These are phyloP conservation scores for Elymus sibiricus DNA, from an alignment of 176 grass and related monocot genomes.

Conservation along the genomic window DNA sequence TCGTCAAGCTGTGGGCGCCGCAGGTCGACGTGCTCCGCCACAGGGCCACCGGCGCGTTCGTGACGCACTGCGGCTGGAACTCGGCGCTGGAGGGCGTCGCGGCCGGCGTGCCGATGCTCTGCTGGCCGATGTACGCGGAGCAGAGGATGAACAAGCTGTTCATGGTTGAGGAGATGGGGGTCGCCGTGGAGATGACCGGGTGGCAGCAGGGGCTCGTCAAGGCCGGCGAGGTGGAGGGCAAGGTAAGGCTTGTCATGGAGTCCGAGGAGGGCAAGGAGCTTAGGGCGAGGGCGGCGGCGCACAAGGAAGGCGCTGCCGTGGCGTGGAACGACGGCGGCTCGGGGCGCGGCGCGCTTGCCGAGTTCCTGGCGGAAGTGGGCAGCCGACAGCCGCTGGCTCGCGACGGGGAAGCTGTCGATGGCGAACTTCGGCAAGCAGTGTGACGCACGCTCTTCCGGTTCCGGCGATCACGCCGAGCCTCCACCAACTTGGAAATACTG, in stretches of 20 bases:
- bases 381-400: neutral
- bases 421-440: neutral
- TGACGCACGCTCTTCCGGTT: too few species aligned
- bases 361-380: neutral
- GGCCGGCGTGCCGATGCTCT: neutral
- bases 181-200: too few species aligned
- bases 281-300: neutral
- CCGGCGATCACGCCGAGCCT: too few species aligned
- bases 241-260: conserved; percentile 16
- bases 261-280: conserved; percentile 4
- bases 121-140: too few species aligned
- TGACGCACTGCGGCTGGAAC: conserved; percentile 68
- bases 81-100: conserved; percentile 39
- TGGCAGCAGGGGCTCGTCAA: too few species aligned
- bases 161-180: too few species aligned
- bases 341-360: neutral
- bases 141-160: too few species aligned
- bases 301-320: neutral
- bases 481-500: too few species aligned
- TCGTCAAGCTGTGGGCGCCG: neutral
- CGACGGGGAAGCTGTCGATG: neutral
- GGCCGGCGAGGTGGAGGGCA: neutral
- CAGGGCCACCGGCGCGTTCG: conserved; percentile 14
- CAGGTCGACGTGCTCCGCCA: too few species aligned
- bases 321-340: conserved; percentile 1